Evolutionary conservation across 1,139 yeast species (phyloP), one percentile per base, ranked within the genome.

Genomic region (Candida mesenterica): DNA sequence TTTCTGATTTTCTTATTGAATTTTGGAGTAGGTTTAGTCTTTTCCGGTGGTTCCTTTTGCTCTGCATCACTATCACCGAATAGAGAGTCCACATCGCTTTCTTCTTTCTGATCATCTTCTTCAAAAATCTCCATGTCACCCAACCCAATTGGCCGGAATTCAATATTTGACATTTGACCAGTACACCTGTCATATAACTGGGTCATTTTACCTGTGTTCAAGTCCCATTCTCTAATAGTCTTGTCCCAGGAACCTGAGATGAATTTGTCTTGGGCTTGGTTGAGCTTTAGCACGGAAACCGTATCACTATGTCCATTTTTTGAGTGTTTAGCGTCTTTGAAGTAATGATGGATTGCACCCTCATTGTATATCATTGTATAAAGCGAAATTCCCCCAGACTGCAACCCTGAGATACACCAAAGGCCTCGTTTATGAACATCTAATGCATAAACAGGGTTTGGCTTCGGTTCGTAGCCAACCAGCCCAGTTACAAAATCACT

Each of bases 161-260:
- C 86, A 15, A 92, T 56, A 36, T 82, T 75, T 5, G 95, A 81
- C 2, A 92, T 69, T 55, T 92, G 97, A 2, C 96, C 92, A 0
- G 85, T 70, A 31, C 79, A 70, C 2, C 77, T 79, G 4, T 62
- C 50, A 50, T 70, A 86, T 20, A 65, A 49, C 14, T 64, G 60
- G 50, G 69, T 53, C 20, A 74, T 62, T 30, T 70, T 66, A 2
- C 97, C 97, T 0, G 84, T 76, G 44, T 85, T 74, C 35, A 94
- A 64, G 60, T 92, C 98, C 97, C 97, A 90, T 46, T 82, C 77
- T 16, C 82, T 64, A 3, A 85, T 72, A 5, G 76, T 67, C 54
- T 79, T 82, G 62, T 92, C 98, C 95, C 97, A 92, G 4, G 94
- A 77, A 0, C 97, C 98, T 28, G 94, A 82, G 4, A 92, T 55